phyloP scores from a whole-genome alignment of 1,284 basidiomycete genomes.

The Ustilago curta region DNA sequence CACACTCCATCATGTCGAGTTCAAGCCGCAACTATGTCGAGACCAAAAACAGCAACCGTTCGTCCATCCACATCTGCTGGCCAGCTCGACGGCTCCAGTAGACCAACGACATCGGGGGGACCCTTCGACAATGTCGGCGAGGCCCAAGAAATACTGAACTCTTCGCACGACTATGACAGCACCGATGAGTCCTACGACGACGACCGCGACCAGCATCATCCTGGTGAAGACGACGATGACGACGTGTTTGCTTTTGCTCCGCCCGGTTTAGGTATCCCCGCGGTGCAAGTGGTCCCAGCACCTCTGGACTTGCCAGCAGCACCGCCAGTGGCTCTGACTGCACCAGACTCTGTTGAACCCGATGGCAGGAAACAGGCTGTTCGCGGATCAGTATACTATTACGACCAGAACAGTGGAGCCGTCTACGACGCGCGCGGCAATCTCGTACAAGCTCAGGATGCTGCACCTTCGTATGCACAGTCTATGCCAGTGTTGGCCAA shows the following conservation, averaged over 20 bases:
- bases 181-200: slow-evolving; percentile 7
- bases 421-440: slow-evolving; percentile 30
- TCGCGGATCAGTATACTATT: slow-evolving; percentile 31
- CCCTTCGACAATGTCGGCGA: background rate
- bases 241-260: slow-evolving; percentile 48
- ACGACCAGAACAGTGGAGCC: slow-evolving; percentile 31
- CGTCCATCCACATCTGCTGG: slow-evolving; percentile 29
- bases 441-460: slow-evolving; percentile 14
- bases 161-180: background rate
- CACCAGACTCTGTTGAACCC: background rate
- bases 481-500: background rate
- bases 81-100: background rate
- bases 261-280: slow-evolving; percentile 17
- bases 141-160: background rate
- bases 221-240: slow-evolving; percentile 32
- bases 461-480: background rate
- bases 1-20: too few relatives aligned
- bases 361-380: background rate
- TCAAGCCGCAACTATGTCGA: slow-evolving; percentile 19
- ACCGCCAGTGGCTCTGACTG: slow-evolving; percentile 4
- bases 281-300: slow-evolving; percentile 20
- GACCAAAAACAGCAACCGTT: slow-evolving; percentile 17
- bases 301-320: slow-evolving; percentile 3
- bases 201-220: slow-evolving; percentile 8
- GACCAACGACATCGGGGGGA: slow-evolving; percentile 19